Conservation (phyloP, 2,329 filamentous ascomycete genomes). For the Cercospora janseana region DNA sequence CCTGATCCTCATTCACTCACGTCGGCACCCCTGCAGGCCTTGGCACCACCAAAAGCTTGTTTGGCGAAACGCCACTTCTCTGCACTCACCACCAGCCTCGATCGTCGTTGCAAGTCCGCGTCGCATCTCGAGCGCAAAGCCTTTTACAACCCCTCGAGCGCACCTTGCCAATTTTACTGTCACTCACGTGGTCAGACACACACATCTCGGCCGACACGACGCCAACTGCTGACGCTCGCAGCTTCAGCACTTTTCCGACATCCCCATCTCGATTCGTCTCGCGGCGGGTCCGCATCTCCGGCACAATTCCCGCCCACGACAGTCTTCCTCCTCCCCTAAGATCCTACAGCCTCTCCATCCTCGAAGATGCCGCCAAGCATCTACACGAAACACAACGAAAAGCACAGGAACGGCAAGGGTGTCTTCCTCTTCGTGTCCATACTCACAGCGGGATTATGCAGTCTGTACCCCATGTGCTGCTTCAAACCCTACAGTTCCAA, state of each 20-base stretch:
- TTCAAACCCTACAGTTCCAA: slow-evolving; percentile 40
- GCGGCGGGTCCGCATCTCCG: slow-evolving; percentile 2
- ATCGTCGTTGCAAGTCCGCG: background rate
- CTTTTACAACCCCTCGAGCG: too few relatives aligned
- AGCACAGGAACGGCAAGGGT: slow-evolving; percentile 35
- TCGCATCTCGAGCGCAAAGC: background rate
- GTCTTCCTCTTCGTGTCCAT: slow-evolving; percentile 36
- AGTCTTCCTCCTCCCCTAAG: slow-evolving; percentile 14
- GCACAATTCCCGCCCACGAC: slow-evolving; percentile 5
- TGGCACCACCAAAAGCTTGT: background rate
- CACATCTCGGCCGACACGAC: too few relatives aligned
- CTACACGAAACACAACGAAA: slow-evolving; percentile 35
- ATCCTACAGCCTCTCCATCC: slow-evolving; percentile 10
- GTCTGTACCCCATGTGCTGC: slow-evolving; percentile 37
- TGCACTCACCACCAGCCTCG: background rate
- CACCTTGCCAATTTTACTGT: too few relatives aligned
- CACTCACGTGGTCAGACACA: too few relatives aligned
- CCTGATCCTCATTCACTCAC: background rate
- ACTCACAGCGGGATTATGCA: slow-evolving; percentile 37
- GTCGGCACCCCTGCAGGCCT: background rate
- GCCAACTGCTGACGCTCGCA: background rate
- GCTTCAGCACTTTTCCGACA: background rate
- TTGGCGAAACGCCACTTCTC: background rate
- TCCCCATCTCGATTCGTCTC: slow-evolving; percentile 45
- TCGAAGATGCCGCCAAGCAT: slow-evolving; percentile 25